A percentile compares a stretch with the other conserved stretches of the same genome.
These are phyloP conservation scores for Chalaropsis ovoidea DNA, from an alignment of 2,329 filamentous ascomycete species.

Conservation along the genomic window DNA sequence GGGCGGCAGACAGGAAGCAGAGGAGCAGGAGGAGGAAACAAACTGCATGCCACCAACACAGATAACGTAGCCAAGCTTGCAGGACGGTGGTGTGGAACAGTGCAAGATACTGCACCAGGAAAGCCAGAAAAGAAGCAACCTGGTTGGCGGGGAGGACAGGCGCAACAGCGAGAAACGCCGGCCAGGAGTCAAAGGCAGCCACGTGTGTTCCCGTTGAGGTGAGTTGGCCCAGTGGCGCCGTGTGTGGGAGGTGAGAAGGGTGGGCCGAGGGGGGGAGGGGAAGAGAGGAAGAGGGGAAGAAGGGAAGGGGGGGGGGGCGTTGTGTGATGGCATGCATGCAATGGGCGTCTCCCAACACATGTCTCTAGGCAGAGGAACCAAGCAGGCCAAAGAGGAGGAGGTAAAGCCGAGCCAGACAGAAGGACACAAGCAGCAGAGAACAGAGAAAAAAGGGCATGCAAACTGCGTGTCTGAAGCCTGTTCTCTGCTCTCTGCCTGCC, in stretches of 20 bases:
- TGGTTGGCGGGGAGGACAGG: not conserved
- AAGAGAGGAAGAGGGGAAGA: too few species aligned
- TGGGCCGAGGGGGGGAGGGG: not conserved
- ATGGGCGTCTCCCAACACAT: constrained; percentile 4
- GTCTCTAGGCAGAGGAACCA: constrained; percentile 4
- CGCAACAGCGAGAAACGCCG: too few species aligned
- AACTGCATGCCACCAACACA: not conserved
- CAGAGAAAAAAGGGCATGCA: not conserved
- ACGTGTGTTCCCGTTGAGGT: constrained; percentile 10
- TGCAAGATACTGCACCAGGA: not conserved
- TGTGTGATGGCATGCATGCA: constrained; percentile 9
- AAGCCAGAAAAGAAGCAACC: not conserved
- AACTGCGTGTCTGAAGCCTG: constrained; percentile 1
- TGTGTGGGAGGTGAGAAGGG: not conserved
- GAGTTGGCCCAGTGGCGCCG: constrained; percentile 4
- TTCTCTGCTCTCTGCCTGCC: not conserved
- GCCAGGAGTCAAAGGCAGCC: not conserved
- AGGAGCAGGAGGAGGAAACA: not conserved
- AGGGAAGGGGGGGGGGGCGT: constrained; percentile 1
- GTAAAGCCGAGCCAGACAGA: not conserved
- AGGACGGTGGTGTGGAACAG: not conserved
- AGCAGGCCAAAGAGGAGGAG: not conserved
- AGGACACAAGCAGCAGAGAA: not conserved
- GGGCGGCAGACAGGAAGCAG: not conserved
- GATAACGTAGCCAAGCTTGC: constrained; percentile 1